These are phyloP conservation scores for Cryphonectria radicalis DNA, from an alignment of 2,329 filamentous ascomycete genomes.

Conservation along the genomic window DNA sequence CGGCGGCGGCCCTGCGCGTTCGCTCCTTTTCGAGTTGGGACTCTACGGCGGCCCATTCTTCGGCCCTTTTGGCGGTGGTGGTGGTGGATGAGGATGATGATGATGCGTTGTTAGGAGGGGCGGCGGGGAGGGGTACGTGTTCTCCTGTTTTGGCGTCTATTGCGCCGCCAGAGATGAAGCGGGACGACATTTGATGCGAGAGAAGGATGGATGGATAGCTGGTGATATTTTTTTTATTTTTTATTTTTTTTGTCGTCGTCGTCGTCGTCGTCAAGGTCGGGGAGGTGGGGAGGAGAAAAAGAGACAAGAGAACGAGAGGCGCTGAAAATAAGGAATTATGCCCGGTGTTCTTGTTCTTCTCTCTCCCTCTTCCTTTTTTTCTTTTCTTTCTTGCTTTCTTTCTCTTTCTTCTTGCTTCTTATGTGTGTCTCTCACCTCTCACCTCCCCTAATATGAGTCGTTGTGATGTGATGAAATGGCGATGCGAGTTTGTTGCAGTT, in stretches of 20 bases:
- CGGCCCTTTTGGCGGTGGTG: conserved; percentile 36
- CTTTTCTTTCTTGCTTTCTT: too few species aligned
- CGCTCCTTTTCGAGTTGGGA: conserved; percentile 66
- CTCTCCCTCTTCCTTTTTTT: too few species aligned
- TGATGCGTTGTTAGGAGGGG: neutral
- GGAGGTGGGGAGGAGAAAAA: neutral
- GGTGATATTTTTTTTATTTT: neutral
- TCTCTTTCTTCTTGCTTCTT: neutral
- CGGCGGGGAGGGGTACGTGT: conserved; percentile 27
- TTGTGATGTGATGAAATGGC: too few species aligned
- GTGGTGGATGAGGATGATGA: conserved; percentile 8
- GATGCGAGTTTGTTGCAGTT: too few species aligned
- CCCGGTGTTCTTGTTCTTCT: neutral
- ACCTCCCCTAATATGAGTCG: too few species aligned
- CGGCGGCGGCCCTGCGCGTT: conserved; percentile 49
- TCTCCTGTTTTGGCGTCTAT: conserved; percentile 47
- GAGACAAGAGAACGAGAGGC: neutral
- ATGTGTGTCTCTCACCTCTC: neutral
- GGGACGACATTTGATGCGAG: conserved; percentile 51
- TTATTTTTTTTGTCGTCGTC: too few species aligned
- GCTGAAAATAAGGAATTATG: too few species aligned
- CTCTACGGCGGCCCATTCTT: conserved; percentile 69
- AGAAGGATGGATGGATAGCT: neutral
- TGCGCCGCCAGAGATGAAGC: conserved; percentile 60
- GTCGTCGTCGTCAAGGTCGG: neutral